Conservation (phyloP, 1,284 basidiomycete species). For the Cystobasidiaceae sp. region DNA sequence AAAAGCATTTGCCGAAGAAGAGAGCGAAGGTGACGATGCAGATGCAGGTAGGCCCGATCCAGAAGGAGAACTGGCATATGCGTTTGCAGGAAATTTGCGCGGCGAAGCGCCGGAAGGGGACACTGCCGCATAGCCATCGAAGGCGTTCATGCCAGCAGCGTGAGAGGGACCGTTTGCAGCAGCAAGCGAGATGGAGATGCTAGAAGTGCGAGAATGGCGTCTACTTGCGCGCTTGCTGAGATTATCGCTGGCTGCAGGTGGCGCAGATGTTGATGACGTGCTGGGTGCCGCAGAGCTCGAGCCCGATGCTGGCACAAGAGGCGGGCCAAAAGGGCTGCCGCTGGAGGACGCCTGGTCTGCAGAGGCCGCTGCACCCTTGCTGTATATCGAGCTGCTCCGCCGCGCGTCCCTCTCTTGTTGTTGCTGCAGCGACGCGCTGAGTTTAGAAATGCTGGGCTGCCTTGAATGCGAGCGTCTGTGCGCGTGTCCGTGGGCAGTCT, state of each 20-base stretch:
- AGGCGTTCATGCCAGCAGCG: neutral
- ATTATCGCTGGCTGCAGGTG: neutral
- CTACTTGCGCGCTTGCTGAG: neutral
- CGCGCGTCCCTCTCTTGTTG: slow-evolving; percentile 4
- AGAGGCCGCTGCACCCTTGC: neutral
- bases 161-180: neutral
- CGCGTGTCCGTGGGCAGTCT: slow-evolving; percentile 5
- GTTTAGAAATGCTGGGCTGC: neutral
- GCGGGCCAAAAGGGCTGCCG: neutral
- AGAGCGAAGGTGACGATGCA: slow-evolving; percentile 14
- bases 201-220: slow-evolving; percentile 8
- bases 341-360: neutral
- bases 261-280: neutral
- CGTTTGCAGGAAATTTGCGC: neutral
- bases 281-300: neutral
- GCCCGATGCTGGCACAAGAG: neutral
- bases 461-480: slow-evolving; percentile 6
- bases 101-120: slow-evolving; percentile 8
- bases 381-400: neutral
- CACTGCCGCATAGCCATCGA: slow-evolving; percentile 10
- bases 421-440: neutral
- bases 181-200: slow-evolving; percentile 11
- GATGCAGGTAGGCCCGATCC: neutral
- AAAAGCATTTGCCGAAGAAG: neutral
- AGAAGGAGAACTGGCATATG: slow-evolving; percentile 5